Conservation (phyloP, 495 filamentous ascomycete genomes). For the Podospora australis region DNA sequence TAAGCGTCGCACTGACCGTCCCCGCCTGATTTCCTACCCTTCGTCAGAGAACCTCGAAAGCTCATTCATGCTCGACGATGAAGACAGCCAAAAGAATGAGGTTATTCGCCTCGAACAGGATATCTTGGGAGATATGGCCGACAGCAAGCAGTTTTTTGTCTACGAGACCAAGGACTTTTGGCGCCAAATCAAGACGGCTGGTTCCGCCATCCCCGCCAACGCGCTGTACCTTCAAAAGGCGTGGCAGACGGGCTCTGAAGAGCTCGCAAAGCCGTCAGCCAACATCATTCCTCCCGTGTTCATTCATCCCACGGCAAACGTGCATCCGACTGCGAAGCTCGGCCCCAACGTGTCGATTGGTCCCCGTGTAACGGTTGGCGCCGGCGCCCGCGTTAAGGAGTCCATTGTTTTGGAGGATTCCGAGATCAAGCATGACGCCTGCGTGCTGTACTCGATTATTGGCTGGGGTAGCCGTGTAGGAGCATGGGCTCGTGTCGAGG, state of each 20-base stretch:
- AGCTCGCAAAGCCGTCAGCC: constrained; percentile 77
- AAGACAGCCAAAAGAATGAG: constrained; percentile 71
- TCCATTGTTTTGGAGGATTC: constrained; percentile 90
- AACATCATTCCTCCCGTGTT: constrained; percentile 92
- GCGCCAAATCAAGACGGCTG: constrained; percentile 99
- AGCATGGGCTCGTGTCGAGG: constrained; percentile 96
- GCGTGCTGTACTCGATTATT: constrained; percentile 92
- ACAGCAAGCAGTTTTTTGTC: constrained; percentile 97
- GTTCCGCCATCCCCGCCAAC: constrained; percentile 94
- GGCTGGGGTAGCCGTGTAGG: constrained; percentile 95
- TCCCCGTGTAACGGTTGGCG: constrained; percentile 73
- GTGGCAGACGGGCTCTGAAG: constrained; percentile 72
- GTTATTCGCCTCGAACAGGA: constrained; percentile 96
- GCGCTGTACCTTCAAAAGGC: constrained; percentile 96
- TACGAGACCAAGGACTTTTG: constrained; percentile 99
- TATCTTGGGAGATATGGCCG: constrained; percentile 90
- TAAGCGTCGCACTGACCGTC: constrained; percentile 88
- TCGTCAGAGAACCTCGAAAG: constrained; percentile 89
- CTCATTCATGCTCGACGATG: constrained; percentile 66
- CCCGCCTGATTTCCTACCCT: constrained; percentile 89
- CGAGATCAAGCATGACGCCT: constrained; percentile 96
- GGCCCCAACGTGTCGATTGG: constrained; percentile 96
- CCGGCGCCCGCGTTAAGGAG: constrained; percentile 91
- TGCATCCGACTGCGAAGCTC: constrained; percentile 93
- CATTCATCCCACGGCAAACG: constrained; percentile 90